Evolutionary conservation across 768 basidiomycete genomes (phyloP), one percentile per base, ranked within the genome.

Genomic region (Pisolithus albus): DNA sequence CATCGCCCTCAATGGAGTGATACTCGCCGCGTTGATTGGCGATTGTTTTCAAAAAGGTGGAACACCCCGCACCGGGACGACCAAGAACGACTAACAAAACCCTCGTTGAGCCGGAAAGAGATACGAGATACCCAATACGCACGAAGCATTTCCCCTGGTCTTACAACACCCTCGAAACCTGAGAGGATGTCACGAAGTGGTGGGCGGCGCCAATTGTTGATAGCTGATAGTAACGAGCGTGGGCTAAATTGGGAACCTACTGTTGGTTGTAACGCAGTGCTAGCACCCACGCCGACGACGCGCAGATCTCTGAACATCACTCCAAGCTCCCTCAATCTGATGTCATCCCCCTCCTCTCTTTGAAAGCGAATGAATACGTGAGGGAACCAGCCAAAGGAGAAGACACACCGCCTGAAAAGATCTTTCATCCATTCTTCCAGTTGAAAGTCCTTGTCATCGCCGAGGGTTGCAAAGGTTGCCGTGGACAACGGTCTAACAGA

Each of bases 71-170:
- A 10, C 86, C 87, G 0, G 91, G 92, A 24, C 88, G 79, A 19
- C 90, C 92, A 34, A 92, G 76, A 11, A 92, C 91, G 15, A 93
- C 86, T 87, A 59, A 7, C 49, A 52, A 41, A 10, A 15, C 19
- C 19, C 19, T 15, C 16, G 50, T 13, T 19, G 21, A 40, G 3
- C 5, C 6, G 26, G 5, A 30, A 46, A 32, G 13, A 18, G n/a
- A 38, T 1, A 5, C 16, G 19, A 38, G 15, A 46, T 8, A 72
- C 65, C 15, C 69, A 3, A 73, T 71, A 76, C 74, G 56, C 58
- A 82, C 88, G 71, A 32, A 87, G 74, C 88, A 90, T 88, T 68
- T 89, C 85, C 15, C 85, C 84, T 0, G 84, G 78, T 4, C 78
- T 73, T 11, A 88, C 73, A 2, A 80, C 72, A 8, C 85, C 86